Percentiles rank a stretch among this genome's conserved stretches.
Evolutionary conservation across 306 rosid species (phyloP).

Genomic region (Herpetospermum pedunculosum): DNA sequence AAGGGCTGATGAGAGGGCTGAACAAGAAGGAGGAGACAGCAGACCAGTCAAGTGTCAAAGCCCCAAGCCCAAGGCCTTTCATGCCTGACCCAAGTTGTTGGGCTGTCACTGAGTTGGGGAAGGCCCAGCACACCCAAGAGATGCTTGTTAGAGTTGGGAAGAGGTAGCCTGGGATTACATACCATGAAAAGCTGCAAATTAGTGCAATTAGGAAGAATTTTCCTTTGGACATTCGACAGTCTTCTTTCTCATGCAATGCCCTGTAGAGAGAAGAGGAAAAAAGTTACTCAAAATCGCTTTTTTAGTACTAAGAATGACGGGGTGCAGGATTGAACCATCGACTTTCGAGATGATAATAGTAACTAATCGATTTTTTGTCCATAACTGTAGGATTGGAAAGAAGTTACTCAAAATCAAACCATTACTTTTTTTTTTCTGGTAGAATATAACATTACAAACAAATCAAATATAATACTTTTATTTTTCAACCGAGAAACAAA

Average conservation of each 20-base stretch:
- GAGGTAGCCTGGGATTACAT: conserved; percentile 53
- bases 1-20: conserved; percentile 5
- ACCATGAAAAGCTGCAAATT: conserved; percentile 62
- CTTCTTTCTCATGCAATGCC: conserved; percentile 71
- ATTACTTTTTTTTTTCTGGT: not conserved
- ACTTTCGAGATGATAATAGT: not conserved
- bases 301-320: no score
- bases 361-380: not conserved
- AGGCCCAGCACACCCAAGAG: conserved; percentile 36
- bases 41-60: conserved; percentile 9
- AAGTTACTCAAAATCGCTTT: not conserved
- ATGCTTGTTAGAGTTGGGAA: conserved; percentile 67
- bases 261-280: conserved; percentile 15
- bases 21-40: not conserved
- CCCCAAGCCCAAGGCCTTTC: conserved; percentile 4
- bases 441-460: not conserved
- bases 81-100: conserved; percentile 9
- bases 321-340: not conserved
- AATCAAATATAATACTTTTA: not conserved
- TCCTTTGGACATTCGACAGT: conserved; percentile 31
- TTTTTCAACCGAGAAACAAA: not conserved
- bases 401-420: not conserved
- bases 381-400: not conserved
- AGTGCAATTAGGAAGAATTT: conserved; percentile 66
- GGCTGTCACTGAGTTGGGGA: not conserved